A percentile compares a stretch with the other conserved stretches of the same genome.
Evolutionary conservation across 2,329 filamentous ascomycete genomes (phyloP).

Genomic region (Blastomyces percursus): DNA sequence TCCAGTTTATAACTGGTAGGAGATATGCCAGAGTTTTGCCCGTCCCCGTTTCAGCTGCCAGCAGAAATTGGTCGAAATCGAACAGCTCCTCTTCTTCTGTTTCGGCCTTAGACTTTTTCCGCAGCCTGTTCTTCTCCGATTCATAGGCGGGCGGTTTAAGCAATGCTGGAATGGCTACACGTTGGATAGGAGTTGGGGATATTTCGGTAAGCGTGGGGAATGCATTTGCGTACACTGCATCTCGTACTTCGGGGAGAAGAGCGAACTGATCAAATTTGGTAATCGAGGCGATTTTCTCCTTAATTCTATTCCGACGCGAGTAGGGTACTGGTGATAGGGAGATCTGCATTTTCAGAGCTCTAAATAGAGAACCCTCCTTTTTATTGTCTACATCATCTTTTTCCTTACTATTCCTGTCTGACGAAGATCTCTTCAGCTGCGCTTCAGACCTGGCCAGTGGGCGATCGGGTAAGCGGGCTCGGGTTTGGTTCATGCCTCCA

Average conservation of each 20-base stretch:
- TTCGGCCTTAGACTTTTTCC: slow-evolving; percentile 21
- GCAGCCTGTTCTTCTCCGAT: slow-evolving; percentile 35
- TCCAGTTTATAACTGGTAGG: slow-evolving; percentile 67
- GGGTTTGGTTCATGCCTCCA: slow-evolving; percentile 48
- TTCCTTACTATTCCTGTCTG: slow-evolving; percentile 27
- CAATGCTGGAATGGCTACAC: slow-evolving; percentile 73
- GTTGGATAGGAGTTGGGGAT: slow-evolving; percentile 78
- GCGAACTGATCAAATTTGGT: slow-evolving; percentile 74
- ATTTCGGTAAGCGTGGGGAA: slow-evolving; percentile 64
- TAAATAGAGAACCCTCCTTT: slow-evolving; percentile 47
- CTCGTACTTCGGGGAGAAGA: slow-evolving; percentile 59
- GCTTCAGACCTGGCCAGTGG: slow-evolving; percentile 29
- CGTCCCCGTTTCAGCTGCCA: slow-evolving; percentile 93
- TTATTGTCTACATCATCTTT: slow-evolving; percentile 28
- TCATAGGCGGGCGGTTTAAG: slow-evolving; percentile 30
- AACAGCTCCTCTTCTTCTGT: slow-evolving; percentile 26
- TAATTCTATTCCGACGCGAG: slow-evolving; percentile 49
- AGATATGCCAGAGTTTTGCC: slow-evolving; percentile 94
- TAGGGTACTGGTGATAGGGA: slow-evolving; percentile 68
- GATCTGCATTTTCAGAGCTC: slow-evolving; percentile 90
- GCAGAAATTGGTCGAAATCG: slow-evolving; percentile 57
- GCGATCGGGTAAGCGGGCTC: slow-evolving; percentile 27
- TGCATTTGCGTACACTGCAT: slow-evolving; percentile 61
- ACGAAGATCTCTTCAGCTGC: slow-evolving; percentile 34
- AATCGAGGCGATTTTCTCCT: slow-evolving; percentile 52